Evolutionary conservation across 2,329 filamentous ascomycete species (phyloP).

Genomic region (Xylaria sp.): DNA sequence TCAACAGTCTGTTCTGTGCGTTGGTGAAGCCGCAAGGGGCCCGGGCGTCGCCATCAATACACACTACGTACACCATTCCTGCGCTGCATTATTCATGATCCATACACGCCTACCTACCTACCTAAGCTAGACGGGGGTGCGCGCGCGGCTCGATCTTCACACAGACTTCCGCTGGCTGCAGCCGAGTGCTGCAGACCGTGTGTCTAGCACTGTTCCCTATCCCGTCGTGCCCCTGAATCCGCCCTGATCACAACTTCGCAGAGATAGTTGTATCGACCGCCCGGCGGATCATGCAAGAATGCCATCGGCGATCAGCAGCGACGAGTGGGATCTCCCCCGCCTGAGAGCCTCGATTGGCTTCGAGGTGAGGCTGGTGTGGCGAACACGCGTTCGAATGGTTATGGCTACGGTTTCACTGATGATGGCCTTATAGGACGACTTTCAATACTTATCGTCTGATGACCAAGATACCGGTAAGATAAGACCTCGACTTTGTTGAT

Average conservation of each 20-base stretch:
- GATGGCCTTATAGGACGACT: constrained; percentile 37
- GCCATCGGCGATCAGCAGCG: constrained; percentile 34
- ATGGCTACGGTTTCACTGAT: constrained; percentile 4
- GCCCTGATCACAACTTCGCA: neutral
- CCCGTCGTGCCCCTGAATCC: neutral
- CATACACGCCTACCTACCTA: neutral
- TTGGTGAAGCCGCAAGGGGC: neutral
- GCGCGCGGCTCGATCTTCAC: too few relatives aligned
- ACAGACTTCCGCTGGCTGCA: neutral
- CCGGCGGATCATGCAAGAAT: constrained; percentile 27
- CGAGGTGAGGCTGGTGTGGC: constrained; percentile 30
- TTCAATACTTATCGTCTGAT: constrained; percentile 35
- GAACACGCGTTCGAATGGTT: neutral
- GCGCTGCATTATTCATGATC: neutral
- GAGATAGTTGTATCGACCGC: constrained; percentile 5
- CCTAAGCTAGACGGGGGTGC: neutral
- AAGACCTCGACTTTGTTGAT: neutral
- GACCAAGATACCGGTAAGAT: constrained; percentile 41
- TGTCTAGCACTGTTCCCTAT: neutral
- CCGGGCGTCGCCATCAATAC: neutral
- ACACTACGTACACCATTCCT: too few relatives aligned
- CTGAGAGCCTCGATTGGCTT: constrained; percentile 40
- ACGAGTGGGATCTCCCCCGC: constrained; percentile 41
- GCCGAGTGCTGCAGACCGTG: neutral
- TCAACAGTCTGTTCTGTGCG: neutral